Conservation (phyloP, 1,284 basidiomycete species). For the Moesziomyces antarcticus region DNA sequence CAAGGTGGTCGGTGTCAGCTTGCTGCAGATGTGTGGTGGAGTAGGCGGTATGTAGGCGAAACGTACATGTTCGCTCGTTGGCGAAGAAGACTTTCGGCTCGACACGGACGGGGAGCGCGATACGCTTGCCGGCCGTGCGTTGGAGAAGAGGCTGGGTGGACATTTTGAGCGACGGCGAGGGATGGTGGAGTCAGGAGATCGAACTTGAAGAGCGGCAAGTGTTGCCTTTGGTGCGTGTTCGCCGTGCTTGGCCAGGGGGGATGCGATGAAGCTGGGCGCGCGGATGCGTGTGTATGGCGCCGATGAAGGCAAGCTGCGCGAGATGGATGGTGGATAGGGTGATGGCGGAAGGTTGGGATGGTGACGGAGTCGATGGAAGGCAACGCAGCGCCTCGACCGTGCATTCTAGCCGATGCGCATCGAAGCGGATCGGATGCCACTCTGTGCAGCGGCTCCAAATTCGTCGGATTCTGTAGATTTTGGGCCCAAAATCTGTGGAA, state of each 20-base stretch:
- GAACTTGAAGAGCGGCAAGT: not conserved
- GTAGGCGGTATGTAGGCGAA: not conserved
- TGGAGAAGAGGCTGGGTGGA: slow-evolving; percentile 98
- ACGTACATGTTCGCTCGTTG: slow-evolving; percentile 66
- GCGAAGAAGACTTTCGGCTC: slow-evolving; percentile 68
- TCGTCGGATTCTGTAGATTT: no score
- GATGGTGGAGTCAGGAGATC: not conserved
- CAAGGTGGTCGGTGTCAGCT: slow-evolving; percentile 1
- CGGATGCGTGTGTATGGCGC: not conserved
- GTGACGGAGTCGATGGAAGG: not conserved
- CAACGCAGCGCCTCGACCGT: not conserved
- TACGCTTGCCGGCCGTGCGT: slow-evolving; percentile 77
- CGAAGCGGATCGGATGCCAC: not conserved
- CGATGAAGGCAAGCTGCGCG: no score
- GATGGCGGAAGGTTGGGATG: not conserved
- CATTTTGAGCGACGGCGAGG: slow-evolving; percentile 72
- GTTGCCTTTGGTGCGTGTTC: not conserved
- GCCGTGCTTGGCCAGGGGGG: not conserved
- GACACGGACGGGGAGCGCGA: slow-evolving; percentile 66
- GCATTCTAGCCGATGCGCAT: not conserved
- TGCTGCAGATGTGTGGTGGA: slow-evolving; percentile 1
- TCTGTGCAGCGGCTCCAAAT: not conserved
- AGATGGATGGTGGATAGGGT: not conserved
- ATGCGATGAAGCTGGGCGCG: not conserved
- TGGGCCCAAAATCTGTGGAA: no score